Conservation (phyloP, 495 filamentous ascomycete genomes). For the Aspergillus sclerotiicarbonarius region DNA sequence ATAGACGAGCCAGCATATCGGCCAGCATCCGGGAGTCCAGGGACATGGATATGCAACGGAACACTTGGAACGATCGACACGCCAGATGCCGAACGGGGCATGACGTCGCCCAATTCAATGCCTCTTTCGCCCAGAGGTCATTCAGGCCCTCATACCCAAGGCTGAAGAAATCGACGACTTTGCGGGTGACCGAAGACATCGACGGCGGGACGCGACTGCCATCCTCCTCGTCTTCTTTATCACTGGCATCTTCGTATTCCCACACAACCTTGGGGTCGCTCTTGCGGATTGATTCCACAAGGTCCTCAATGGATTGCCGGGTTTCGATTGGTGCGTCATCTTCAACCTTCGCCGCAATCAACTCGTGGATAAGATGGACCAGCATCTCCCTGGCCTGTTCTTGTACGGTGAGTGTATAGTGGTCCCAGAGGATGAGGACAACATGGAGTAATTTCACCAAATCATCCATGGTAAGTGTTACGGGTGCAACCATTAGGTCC, state of each 20-base stretch:
- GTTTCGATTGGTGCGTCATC: conserved; percentile 62
- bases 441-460: conserved; percentile 86
- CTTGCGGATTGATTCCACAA: conserved; percentile 86
- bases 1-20: conserved; percentile 91
- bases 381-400: conserved; percentile 97
- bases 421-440: conserved; percentile 92
- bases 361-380: conserved; percentile 94
- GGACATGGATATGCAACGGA: conserved; percentile 85
- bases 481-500: conserved; percentile 91
- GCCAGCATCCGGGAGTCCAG: conserved; percentile 90
- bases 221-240: conserved; percentile 62
- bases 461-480: conserved; percentile 71
- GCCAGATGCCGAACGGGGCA: conserved; percentile 95
- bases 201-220: conserved; percentile 78
- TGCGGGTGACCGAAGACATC: conserved; percentile 78
- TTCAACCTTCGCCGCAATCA: conserved; percentile 87
- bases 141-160: conserved; percentile 82
- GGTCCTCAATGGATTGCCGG: conserved; percentile 76
- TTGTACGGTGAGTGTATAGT: conserved; percentile 91
- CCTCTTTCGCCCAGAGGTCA: conserved; percentile 84
- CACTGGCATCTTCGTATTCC: conserved; percentile 89
- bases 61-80: conserved; percentile 96
- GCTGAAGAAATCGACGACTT: conserved; percentile 82
- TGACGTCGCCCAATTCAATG: conserved; percentile 91
- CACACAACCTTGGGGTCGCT: conserved; percentile 84